Evolutionary conservation across 106 monocot genomes (phyloP), one percentile per base, ranked within the genome.

Genomic region (Narthecium ossifragum): DNA sequence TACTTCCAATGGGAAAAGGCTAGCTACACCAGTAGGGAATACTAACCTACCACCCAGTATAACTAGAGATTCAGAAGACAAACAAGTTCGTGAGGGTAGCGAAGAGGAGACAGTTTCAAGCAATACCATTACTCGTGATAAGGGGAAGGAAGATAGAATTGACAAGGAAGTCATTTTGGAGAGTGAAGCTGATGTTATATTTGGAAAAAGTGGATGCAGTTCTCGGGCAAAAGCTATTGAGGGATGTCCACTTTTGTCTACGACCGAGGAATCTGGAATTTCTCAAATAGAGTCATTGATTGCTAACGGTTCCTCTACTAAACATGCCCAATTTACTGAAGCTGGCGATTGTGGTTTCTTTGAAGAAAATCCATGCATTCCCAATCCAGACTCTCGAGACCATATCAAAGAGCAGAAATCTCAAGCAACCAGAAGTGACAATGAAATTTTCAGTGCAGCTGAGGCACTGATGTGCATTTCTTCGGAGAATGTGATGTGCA

Each of bases 61-160:
- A 31, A n/a, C 20, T 26, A 49, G 23, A 31, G 31, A 32, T 46
- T 25, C 26, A 8, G 67, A 50, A 40, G 57, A 31, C 2, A 73
- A 63, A 27, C 32, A 38, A 53, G 21, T 10, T 20, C 34, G 39
- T 49, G 78, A 74, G 12, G 60, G 55, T 29, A 77, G 59, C 58
- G 69, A 82, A 53, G 81, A 85, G 51, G 80, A 78, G 59, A 72
- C 75, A 39, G 31, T 80, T 37, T 84, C 81, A 45, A 75, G 75
- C 45, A 66, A 63, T 69, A 68, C 77, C 9, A 39, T 74, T 53
- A 25, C 15, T 63, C 53, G 14, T 23, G 33, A 40, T 30, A 31
- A 59, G 29, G 31, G 47, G 9, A 48, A 62, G 0, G 23, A 59
- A 47, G 48, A 23, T 46, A 55, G 34, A 21, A 3, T 17, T 26